Conservation (phyloP, 805 yeast genomes). For the Ogataea naganishii region DNA sequence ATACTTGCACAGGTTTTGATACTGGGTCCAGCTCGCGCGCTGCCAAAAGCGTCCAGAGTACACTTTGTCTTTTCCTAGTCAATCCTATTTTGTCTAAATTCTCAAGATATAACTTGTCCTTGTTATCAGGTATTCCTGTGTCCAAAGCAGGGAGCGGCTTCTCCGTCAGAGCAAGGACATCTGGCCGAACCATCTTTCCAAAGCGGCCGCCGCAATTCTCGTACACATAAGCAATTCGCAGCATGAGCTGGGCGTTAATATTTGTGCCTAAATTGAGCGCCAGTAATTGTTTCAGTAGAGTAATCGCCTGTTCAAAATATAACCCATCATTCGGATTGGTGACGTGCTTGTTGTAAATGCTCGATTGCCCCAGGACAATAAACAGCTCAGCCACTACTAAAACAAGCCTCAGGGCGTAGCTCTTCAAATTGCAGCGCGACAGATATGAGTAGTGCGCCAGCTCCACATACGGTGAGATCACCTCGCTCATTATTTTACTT, state of each 20-base stretch:
- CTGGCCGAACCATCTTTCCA: neutral
- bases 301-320: conserved; percentile 38
- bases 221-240: conserved; percentile 26
- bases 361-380: conserved; percentile 30
- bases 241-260: conserved; percentile 29
- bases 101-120: conserved; percentile 20
- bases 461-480: conserved; percentile 55
- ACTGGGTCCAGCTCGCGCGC: conserved; percentile 57
- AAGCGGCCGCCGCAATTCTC: conserved; percentile 8
- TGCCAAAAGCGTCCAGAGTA: conserved; percentile 69
- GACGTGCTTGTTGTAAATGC: conserved; percentile 25
- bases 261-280: conserved; percentile 40
- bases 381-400: conserved; percentile 66
- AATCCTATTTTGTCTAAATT: conserved; percentile 38
- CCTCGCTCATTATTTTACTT: conserved; percentile 41
- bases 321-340: conserved; percentile 28
- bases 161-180: conserved; percentile 7
- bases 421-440: conserved; percentile 60
- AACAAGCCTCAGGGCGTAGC: conserved; percentile 63
- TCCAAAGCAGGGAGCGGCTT: conserved; percentile 8
- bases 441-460: conserved; percentile 66
- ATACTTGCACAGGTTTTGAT: conserved; percentile 16
- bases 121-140: conserved; percentile 4
- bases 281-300: conserved; percentile 32
- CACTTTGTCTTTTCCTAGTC: conserved; percentile 62